phyloP scores from a whole-genome alignment of 345 rosid genomes.

The Noccaea caerulescens region DNA sequence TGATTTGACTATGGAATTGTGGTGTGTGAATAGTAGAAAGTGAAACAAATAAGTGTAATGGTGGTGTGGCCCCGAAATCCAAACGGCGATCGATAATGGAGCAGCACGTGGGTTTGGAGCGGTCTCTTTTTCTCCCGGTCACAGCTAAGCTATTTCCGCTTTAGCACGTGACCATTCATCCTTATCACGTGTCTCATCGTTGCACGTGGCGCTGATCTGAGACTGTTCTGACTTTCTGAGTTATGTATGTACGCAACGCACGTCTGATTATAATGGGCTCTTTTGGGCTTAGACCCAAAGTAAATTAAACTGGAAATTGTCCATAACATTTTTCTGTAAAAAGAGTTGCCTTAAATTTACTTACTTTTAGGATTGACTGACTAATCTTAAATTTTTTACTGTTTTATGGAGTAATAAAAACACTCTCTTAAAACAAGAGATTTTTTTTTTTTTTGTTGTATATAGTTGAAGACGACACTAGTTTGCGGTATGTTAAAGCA shows the following conservation, averaged over 20 bases:
- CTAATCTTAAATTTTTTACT: too few relatives aligned
- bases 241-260: background rate
- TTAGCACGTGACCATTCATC: slow-evolving; percentile 32
- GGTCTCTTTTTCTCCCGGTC: slow-evolving; percentile 35
- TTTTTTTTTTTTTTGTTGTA: too few relatives aligned
- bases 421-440: too few relatives aligned
- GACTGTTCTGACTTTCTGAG: too few relatives aligned
- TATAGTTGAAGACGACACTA: too few relatives aligned
- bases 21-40: background rate
- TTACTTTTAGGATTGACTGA: too few relatives aligned
- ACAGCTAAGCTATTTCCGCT: slow-evolving; percentile 28
- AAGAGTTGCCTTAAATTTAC: too few relatives aligned
- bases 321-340: too few relatives aligned
- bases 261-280: background rate
- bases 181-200: slow-evolving; percentile 24
- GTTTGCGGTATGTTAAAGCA: too few relatives aligned
- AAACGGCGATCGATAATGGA: slow-evolving; percentile 22
- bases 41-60: slow-evolving; percentile 1
- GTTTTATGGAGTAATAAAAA: too few relatives aligned
- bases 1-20: background rate
- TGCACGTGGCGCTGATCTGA: slow-evolving; percentile 28
- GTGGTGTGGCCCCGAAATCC: slow-evolving; percentile 14
- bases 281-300: slow-evolving; percentile 18
- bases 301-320: too few relatives aligned
- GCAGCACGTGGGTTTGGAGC: slow-evolving; percentile 38